Conservation (phyloP, 1,284 basidiomycete species). For the Trametes pubescens region DNA sequence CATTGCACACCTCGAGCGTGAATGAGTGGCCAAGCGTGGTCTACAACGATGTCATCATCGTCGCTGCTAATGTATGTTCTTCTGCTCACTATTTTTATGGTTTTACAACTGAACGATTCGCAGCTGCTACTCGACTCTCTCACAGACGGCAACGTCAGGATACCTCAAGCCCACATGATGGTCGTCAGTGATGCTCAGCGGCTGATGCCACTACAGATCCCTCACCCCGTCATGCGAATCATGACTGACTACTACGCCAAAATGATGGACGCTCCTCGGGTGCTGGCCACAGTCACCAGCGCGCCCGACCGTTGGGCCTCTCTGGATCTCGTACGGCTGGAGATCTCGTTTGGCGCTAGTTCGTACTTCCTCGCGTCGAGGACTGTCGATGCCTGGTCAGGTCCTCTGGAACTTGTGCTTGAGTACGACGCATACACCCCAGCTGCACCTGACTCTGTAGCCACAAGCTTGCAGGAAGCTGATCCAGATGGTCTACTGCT, state of each 20-base stretch:
- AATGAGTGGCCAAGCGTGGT: slow-evolving; percentile 30
- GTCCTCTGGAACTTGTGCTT: slow-evolving; percentile 54
- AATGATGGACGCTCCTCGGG: slow-evolving; percentile 43
- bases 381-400: slow-evolving; percentile 22
- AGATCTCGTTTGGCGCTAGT: slow-evolving; percentile 20
- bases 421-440: slow-evolving; percentile 47
- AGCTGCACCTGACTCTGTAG: slow-evolving; percentile 40
- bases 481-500: slow-evolving; percentile 49
- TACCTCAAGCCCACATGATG: slow-evolving; percentile 53
- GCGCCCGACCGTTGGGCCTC: slow-evolving; percentile 46
- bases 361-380: slow-evolving; percentile 23
- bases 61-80: slow-evolving; percentile 27
- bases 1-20: slow-evolving; percentile 24
- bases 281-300: slow-evolving; percentile 51
- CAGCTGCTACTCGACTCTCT: slow-evolving; percentile 45
- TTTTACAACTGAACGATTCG: too few species aligned
- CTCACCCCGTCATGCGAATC: slow-evolving; percentile 49
- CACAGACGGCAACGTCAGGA: slow-evolving; percentile 42
- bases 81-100: not conserved
- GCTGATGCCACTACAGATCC: slow-evolving; percentile 34
- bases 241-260: slow-evolving; percentile 55
- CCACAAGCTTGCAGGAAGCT: slow-evolving; percentile 45
- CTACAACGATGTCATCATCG: slow-evolving; percentile 32
- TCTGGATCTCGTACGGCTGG: slow-evolving; percentile 43
- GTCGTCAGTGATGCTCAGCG: slow-evolving; percentile 50